Percentiles rank a stretch among this genome's conserved stretches.
Conservation (phyloP, 2,329 filamentous ascomycete genomes). For the Akanthomyces dipterigenus region DNA sequence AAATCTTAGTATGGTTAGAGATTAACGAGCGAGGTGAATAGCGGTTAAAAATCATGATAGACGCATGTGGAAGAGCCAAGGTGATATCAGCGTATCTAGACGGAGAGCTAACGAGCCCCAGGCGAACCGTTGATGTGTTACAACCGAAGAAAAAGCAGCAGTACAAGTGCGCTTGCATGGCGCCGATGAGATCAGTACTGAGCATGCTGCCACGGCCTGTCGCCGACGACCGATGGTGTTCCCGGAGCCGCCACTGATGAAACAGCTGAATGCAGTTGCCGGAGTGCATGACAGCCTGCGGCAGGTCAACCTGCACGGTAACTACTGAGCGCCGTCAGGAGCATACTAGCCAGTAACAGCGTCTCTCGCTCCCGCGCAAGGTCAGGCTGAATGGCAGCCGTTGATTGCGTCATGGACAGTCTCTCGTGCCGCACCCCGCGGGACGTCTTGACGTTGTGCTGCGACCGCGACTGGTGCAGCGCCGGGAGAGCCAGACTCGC, state of each 20-base stretch:
- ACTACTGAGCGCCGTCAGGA: background rate
- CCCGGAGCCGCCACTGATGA: constrained; percentile 7
- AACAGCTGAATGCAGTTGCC: constrained; percentile 6
- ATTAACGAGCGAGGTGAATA: background rate
- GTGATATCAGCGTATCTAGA: background rate
- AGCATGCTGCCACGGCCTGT: background rate
- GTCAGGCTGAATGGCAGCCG: background rate
- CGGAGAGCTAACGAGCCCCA: background rate
- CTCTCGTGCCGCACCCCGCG: background rate
- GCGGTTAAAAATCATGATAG: background rate
- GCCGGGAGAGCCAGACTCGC: constrained; percentile 4
- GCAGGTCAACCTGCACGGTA: background rate
- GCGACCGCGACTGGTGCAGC: background rate
- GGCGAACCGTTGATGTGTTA: background rate
- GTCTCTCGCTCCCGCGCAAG: constrained; percentile 7
- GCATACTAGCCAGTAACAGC: constrained; percentile 3
- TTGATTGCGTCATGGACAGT: constrained; percentile 5
- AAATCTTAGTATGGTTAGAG: background rate
- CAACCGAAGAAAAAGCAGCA: background rate
- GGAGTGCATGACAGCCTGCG: constrained; percentile 4
- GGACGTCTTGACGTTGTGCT: background rate
- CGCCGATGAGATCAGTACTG: background rate
- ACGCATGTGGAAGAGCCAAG: background rate
- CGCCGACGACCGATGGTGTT: background rate
- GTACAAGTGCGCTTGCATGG: background rate